Conservation (phyloP, 148 eudicot genomes). For the Silene conica region DNA sequence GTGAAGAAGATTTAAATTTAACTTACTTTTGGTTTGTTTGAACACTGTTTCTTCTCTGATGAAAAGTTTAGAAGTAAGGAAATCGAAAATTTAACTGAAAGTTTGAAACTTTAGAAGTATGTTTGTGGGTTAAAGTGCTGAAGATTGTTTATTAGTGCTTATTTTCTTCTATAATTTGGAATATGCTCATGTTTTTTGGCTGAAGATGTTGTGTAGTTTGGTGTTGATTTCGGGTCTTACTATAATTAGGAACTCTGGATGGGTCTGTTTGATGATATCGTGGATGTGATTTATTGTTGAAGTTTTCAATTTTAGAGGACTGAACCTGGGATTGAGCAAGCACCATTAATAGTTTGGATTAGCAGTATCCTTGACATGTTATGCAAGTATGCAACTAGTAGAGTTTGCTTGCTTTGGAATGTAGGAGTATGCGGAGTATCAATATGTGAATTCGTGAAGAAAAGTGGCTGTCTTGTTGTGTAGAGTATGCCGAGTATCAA, state of each 20-base stretch:
- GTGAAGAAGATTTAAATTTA: background rate
- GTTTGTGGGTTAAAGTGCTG: background rate
- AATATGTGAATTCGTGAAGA: background rate
- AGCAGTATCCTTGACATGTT: background rate
- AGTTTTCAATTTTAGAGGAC: background rate
- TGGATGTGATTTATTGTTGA: background rate
- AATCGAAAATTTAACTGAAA: background rate
- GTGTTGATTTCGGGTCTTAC: background rate
- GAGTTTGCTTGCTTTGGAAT: too few relatives aligned
- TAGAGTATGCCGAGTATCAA: too few relatives aligned
- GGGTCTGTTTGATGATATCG: background rate
- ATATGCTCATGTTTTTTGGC: background rate
- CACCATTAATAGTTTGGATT: background rate
- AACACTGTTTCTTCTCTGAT: background rate
- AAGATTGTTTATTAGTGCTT: background rate
- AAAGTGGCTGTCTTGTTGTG: too few relatives aligned
- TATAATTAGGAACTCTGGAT: background rate
- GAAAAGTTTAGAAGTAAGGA: background rate
- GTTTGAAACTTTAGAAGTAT: background rate
- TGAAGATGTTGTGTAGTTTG: background rate
- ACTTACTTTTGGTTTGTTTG: background rate
- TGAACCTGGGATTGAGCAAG: background rate
- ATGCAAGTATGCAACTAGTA: too few relatives aligned
- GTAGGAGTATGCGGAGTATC: constrained; percentile 1
- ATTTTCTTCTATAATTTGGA: background rate